A percentile compares a stretch with the other conserved stretches of the same genome.
Evolutionary conservation across 2,329 filamentous ascomycete species (phyloP).

Genomic region (Aspergillus pseudotamarii): DNA sequence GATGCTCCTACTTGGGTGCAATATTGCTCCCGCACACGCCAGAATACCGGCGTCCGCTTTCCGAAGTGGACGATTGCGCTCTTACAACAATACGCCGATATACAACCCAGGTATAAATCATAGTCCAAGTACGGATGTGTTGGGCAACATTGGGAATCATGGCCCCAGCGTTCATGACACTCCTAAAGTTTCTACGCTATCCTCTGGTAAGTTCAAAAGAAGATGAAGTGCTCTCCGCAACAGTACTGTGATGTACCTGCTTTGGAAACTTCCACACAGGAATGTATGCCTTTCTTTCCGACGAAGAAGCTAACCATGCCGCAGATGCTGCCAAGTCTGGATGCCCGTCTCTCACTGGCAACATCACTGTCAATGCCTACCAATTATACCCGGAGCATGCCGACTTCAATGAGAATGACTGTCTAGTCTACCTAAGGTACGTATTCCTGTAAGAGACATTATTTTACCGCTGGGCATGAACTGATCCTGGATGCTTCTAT

Average conservation of each 20-base stretch:
- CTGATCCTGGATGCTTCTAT: not conserved
- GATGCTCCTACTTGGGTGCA: not conserved
- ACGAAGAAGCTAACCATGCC: not conserved
- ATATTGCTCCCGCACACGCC: not conserved
- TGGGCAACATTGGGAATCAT: not conserved
- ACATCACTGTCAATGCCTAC: not conserved
- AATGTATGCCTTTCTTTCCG: not conserved
- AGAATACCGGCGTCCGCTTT: not conserved
- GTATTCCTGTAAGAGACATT: not conserved
- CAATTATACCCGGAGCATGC: constrained; percentile 5
- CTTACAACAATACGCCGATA: not conserved
- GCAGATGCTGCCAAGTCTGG: not conserved
- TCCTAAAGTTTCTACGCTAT: not conserved
- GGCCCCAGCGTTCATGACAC: not conserved
- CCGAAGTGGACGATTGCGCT: not conserved
- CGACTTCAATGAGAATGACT: not conserved
- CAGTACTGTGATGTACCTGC: not conserved
- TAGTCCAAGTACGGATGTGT: not conserved
- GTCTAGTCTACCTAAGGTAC: constrained; percentile 1
- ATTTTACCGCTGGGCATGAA: not conserved
- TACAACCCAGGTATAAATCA: not conserved
- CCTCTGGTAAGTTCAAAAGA: not conserved
- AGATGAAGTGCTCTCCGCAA: not conserved
- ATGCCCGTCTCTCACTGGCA: not conserved
- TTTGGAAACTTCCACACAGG: not conserved